Evolutionary conservation across 2,329 filamentous ascomycete genomes (phyloP).

Genomic region (Claviceps sp.): DNA sequence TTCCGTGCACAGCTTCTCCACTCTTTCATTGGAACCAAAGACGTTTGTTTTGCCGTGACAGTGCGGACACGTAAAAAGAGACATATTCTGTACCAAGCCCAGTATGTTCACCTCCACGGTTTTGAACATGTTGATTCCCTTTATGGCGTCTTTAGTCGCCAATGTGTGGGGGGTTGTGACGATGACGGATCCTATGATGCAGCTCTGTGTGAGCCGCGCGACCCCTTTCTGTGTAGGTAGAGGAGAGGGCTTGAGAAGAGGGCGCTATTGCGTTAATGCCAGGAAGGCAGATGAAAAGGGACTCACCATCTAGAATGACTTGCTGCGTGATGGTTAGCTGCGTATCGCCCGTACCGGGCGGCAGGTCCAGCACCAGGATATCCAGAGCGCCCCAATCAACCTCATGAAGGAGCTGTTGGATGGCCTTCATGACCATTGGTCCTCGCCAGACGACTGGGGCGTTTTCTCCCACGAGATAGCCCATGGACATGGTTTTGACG

Average conservation of each 20-base stretch:
- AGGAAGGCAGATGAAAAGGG: not conserved
- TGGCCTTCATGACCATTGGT: constrained; percentile 92
- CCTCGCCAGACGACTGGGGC: constrained; percentile 90
- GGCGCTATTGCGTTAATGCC: not conserved
- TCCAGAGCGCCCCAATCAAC: constrained; percentile 90
- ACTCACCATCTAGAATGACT: constrained; percentile 66
- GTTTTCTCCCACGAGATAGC: constrained; percentile 69
- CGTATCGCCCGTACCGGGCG: constrained; percentile 88
- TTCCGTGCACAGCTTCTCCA: constrained; percentile 54
- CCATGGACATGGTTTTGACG: constrained; percentile 97
- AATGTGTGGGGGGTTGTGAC: constrained; percentile 91
- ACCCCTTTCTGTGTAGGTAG: not conserved
- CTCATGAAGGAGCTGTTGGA: constrained; percentile 89
- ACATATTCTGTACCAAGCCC: constrained; percentile 89
- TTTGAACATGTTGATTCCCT: constrained; percentile 85
- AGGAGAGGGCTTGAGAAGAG: too few relatives aligned
- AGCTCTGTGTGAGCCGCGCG: not conserved
- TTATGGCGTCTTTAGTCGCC: constrained; percentile 79
- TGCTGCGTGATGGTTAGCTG: constrained; percentile 97
- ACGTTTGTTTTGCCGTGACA: constrained; percentile 64
- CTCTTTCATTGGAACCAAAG: constrained; percentile 55
- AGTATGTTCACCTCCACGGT: constrained; percentile 70
- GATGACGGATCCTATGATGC: constrained; percentile 54
- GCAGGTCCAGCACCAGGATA: constrained; percentile 77
- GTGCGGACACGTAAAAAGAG: constrained; percentile 65